These are phyloP conservation scores for Fusarium sp. DNA, from an alignment of 2,329 filamentous ascomycete genomes.

Conservation along the genomic window DNA sequence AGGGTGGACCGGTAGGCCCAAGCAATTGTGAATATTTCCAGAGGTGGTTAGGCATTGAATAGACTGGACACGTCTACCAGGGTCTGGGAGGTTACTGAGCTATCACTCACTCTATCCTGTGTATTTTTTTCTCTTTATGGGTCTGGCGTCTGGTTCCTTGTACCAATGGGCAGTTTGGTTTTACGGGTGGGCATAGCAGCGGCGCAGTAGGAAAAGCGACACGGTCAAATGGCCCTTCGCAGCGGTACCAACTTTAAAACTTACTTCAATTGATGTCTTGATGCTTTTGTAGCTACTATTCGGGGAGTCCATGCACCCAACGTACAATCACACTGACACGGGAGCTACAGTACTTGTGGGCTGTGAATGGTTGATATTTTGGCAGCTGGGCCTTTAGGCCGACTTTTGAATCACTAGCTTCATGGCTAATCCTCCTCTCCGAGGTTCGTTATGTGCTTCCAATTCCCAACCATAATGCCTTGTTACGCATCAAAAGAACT, in stretches of 20 bases:
- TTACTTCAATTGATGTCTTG: not conserved
- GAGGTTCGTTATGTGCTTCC: constrained; percentile 33
- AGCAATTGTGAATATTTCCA: constrained; percentile 93
- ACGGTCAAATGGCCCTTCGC: constrained; percentile 17
- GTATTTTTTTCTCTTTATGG: constrained; percentile 19
- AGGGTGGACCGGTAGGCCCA: constrained; percentile 90
- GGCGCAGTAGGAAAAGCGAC: constrained; percentile 40
- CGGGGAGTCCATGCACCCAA: not conserved
- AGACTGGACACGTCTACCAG: not conserved
- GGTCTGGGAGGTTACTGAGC: not conserved
- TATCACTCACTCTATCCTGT: not conserved
- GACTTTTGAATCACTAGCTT: constrained; percentile 32
- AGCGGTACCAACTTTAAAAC: constrained; percentile 7
- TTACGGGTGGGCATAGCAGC: constrained; percentile 35
- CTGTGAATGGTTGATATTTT: constrained; percentile 38
- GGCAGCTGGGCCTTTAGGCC: constrained; percentile 28
- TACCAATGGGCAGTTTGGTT: constrained; percentile 25
- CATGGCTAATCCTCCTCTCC: constrained; percentile 36
- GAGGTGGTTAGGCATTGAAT: constrained; percentile 76
- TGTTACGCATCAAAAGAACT: constrained; percentile 9
- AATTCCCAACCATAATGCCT: constrained; percentile 25
- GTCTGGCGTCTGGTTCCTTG: constrained; percentile 43
- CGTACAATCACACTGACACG: not conserved
- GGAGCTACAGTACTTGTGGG: constrained; percentile 5
- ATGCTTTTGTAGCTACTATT: not conserved